A percentile compares a stretch with the other conserved stretches of the same genome.
phyloP scores from a whole-genome alignment of 139 green algal genomes.

The Microglena sp. region DNA sequence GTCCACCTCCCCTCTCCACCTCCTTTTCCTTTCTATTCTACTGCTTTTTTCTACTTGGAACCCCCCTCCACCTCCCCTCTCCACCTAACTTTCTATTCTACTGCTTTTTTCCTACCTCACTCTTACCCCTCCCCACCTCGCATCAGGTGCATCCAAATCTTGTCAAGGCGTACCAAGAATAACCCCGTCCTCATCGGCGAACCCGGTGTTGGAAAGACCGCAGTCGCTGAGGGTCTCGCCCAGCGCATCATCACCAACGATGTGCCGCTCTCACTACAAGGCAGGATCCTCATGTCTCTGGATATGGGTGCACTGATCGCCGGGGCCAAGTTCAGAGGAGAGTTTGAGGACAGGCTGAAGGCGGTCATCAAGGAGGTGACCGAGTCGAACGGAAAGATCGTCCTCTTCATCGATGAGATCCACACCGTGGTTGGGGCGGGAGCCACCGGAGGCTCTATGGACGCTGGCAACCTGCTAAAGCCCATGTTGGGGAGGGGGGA shows the following conservation, averaged over 20 bases:
- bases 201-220: slow-evolving; percentile 74
- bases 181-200: slow-evolving; percentile 96
- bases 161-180: slow-evolving; percentile 93
- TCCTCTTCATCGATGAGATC: slow-evolving; percentile 99
- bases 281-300: slow-evolving; percentile 75
- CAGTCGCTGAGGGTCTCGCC: slow-evolving; percentile 83
- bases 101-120: too few relatives aligned
- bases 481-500: slow-evolving; percentile 87
- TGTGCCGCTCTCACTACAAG: slow-evolving; percentile 78
- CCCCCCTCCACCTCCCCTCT: too few relatives aligned
- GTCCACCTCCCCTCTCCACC: too few relatives aligned
- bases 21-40: too few relatives aligned
- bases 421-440: slow-evolving; percentile 59
- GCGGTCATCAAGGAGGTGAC: slow-evolving; percentile 86
- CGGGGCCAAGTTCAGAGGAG: slow-evolving; percentile 90
- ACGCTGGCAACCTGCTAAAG: slow-evolving; percentile 96
- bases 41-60: too few relatives aligned
- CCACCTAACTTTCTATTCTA: too few relatives aligned
- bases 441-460: slow-evolving; percentile 68
- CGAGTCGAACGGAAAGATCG: slow-evolving; percentile 72
- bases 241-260: slow-evolving; percentile 83
- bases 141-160: slow-evolving; percentile 75
- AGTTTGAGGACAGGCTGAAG: slow-evolving; percentile 99
- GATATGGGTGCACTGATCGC: slow-evolving; percentile 95
- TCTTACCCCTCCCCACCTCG: too few relatives aligned